Base-by-base conservation (phyloP, 169 alveolate genomes). In the Cryptosporidium ubiquitum region DNA sequence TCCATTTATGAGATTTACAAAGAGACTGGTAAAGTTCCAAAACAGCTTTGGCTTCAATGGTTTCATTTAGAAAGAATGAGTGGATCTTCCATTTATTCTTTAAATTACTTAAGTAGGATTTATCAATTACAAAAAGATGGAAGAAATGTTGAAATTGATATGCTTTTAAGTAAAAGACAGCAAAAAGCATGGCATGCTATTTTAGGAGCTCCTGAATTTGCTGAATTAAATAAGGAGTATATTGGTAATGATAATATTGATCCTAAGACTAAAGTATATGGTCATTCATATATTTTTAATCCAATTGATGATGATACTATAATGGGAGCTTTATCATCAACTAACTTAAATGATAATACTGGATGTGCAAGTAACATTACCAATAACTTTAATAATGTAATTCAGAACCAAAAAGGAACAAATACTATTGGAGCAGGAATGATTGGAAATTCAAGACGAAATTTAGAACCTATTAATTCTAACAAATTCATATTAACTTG, bases 171-270 rank as follows among this genome's bases (percentile, higher is more conserved):
- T 42, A 49, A 60, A 29, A 79, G 44, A 47, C 89, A 79, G 33
- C 55, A 66, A 29, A 44, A 61, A 12, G 55, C 79, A 16, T 79
- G 89, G 89, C 89, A 79, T 39, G 33, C 89, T 5, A 49, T 79
- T 23, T 33, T 79, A 18, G 89, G 89, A 10, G 89, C 89, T 60
- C 89, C 89, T 14, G 89, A 79, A 47, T 79, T 79, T 47, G 64
- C 68, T 9, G 89, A 79, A 29, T 33, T 79, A 14, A 79, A 79
- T 29, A 64, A 79, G 18, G 75, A 79, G 66, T 29, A 23, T 64
- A 79, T 79, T n/a, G 75, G 79, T 39, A 23, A 20, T 64, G 89
- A 79, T 39, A 51, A 73, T 52, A 37, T 37, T 58, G 89, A 79
- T 35, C 71, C 74, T 1, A 79, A 47, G 52, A 79, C 42, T 39